phyloP scores from a whole-genome alignment of 176 grass and related monocot species.

The Guadua angustifolia region DNA sequence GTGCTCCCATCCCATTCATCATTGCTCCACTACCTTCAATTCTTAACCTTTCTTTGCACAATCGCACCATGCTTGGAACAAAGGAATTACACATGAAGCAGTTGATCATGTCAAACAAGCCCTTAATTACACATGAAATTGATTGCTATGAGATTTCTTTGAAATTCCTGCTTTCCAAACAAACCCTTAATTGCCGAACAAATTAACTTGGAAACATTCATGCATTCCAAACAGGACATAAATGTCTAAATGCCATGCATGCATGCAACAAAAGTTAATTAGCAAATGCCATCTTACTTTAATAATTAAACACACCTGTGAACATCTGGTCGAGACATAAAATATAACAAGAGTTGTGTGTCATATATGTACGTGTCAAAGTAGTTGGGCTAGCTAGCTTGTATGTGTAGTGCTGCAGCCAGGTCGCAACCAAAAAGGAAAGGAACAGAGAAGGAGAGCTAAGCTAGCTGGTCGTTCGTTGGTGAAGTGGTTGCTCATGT shows the following conservation, averaged over 20 bases:
- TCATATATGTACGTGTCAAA: not conserved
- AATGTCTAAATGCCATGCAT: not conserved
- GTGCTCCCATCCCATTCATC: not conserved
- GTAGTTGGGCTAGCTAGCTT: slow-evolving; percentile 31
- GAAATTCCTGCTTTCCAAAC: not conserved
- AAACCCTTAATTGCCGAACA: not conserved
- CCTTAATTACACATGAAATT: no score
- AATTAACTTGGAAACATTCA: not conserved
- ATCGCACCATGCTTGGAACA: no score
- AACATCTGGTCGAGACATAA: slow-evolving; percentile 25
- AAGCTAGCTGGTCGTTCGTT: slow-evolving; percentile 5
- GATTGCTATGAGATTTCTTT: not conserved
- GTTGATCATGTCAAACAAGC: not conserved
- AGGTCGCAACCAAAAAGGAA: not conserved
- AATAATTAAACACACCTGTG: not conserved
- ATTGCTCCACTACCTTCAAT: not conserved
- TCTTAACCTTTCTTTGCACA: not conserved
- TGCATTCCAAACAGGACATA: not conserved
- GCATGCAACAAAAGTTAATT: not conserved
- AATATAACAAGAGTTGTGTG: slow-evolving; percentile 42
- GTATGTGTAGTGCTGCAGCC: not conserved
- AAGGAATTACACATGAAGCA: not conserved
- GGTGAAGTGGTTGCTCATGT: slow-evolving; percentile 57
- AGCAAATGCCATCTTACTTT: not conserved
- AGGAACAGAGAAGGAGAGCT: not conserved